Conservation (phyloP, 345 rosid species). For the Passiflora organensis region DNA sequence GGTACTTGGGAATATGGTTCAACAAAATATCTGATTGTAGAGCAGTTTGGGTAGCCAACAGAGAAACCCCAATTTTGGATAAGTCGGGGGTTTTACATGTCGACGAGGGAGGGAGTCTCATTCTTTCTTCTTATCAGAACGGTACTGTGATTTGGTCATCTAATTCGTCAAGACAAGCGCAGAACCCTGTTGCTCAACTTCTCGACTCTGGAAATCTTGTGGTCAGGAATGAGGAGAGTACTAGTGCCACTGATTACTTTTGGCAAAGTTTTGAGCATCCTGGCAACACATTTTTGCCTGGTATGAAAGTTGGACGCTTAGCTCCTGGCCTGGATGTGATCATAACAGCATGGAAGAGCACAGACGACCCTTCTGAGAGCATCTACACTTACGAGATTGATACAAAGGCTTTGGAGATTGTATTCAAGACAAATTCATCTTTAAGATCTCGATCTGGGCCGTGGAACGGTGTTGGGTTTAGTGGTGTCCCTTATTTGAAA, state of each 20-base stretch:
- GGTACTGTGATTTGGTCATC: slow-evolving; percentile 11
- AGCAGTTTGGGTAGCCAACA: slow-evolving; percentile 8
- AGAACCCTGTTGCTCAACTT: slow-evolving; percentile 10
- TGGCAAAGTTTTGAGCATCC: slow-evolving; percentile 17
- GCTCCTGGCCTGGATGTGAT: neutral
- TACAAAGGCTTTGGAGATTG: neutral
- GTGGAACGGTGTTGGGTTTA: slow-evolving; percentile 4
- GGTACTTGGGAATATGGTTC: slow-evolving; percentile 8
- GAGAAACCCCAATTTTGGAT: neutral
- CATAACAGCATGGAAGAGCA: slow-evolving; percentile 1
- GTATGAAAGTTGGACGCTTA: neutral
- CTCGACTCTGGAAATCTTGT: slow-evolving; percentile 7
- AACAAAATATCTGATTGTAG: neutral
- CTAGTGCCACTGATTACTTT: neutral
- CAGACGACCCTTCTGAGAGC: slow-evolving; percentile 2
- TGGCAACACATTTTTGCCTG: slow-evolving; percentile 1
- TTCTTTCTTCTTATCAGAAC: slow-evolving; percentile 4
- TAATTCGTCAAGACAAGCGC: neutral
- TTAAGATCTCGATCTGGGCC: slow-evolving; percentile 1
- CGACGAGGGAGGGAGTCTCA: neutral
- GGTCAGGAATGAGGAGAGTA: neutral
- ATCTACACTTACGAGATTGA: neutral
- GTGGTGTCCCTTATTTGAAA: slow-evolving; percentile 2
- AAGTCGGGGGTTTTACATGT: neutral
- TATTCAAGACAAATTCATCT: neutral